phyloP scores from a whole-genome alignment of 1,284 basidiomycete genomes.

The Golubevia pallescens region DNA sequence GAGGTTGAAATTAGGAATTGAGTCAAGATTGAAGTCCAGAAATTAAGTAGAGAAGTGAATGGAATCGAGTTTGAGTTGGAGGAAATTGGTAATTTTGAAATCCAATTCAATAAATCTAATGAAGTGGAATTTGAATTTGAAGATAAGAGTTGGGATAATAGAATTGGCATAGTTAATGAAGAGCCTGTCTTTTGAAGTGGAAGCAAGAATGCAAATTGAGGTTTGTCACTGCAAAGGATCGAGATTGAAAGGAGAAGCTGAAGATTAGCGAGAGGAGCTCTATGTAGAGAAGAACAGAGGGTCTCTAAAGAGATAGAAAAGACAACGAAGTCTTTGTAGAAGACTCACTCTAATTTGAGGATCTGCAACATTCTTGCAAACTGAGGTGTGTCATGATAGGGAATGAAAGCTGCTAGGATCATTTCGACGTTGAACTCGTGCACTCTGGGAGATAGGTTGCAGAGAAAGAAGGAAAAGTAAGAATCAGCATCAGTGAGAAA shows the following conservation, averaged over 20 bases:
- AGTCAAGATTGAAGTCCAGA: too few species aligned
- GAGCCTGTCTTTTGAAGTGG: too few species aligned
- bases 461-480: not conserved
- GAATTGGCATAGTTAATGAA: not conserved
- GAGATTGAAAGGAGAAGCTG: not conserved
- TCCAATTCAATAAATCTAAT: constrained; percentile 26
- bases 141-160: constrained; percentile 1
- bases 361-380: constrained; percentile 93
- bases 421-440: constrained; percentile 88
- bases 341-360: constrained; percentile 76
- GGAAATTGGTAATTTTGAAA: constrained; percentile 9
- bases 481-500: not conserved
- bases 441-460: too few species aligned
- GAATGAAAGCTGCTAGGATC: constrained; percentile 83
- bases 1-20: too few species aligned
- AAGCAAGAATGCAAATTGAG: too few species aligned
- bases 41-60: too few species aligned
- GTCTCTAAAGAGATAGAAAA: too few species aligned
- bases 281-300: too few species aligned
- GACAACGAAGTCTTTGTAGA: too few species aligned
- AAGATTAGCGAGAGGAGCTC: too few species aligned
- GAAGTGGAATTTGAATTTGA: constrained; percentile 12
- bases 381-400: constrained; percentile 92
- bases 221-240: constrained; percentile 48
- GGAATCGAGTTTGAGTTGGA: too few species aligned